Base-by-base conservation (phyloP, 2,329 filamentous ascomycete species). In the Bipolaris gigantea region DNA sequence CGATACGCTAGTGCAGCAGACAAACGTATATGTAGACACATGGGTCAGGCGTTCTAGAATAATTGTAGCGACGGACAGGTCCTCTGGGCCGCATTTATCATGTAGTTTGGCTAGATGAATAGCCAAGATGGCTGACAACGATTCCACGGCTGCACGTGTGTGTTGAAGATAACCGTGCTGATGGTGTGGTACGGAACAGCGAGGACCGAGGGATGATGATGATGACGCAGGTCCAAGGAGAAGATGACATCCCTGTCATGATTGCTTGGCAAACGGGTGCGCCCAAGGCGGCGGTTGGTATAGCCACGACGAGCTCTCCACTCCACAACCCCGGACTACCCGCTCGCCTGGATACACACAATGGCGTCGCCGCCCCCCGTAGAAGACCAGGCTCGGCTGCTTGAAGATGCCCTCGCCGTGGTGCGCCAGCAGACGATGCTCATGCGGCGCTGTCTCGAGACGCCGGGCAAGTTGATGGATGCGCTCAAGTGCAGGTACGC, bases 391-490 rank as follows among this genome's bases (percentile, higher is more conserved):
- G 91, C 90, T 70, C 89, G 92, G 71, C 85, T 99, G 80, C 88
- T 99, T 67, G 94, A 99, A 80, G 94, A 99, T 88, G 94, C 95
- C 71, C 81, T 97, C 77, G 86, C 89, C 58, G 93, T 96, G 48
- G 95, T 99, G 77, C 90, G 93, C 79, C 93, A 97, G 79, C 95
- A 99, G 84, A 94, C 93, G 55, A 86, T 87, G 71, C 84, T 96
- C 74, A 99, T 99, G 94, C 92, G 93, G 80, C 93, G 95, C 81
- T 97, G 92, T 71, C 84, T 99, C 57, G 95, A 99, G 75, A 95
- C 91, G 9, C 92, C 94, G 6, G 93, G 94, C 62, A 99, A 99
- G 84, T 87, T 99, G 63, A 99, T 99, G 94, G 94, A 99, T 81
- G 94, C 94, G 69, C 85, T 99, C 70, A 99, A 99, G 80, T 97